These are phyloP conservation scores for Podaxis carcinomalis DNA, from an alignment of 768 basidiomycete genomes.

Conservation along the genomic window DNA sequence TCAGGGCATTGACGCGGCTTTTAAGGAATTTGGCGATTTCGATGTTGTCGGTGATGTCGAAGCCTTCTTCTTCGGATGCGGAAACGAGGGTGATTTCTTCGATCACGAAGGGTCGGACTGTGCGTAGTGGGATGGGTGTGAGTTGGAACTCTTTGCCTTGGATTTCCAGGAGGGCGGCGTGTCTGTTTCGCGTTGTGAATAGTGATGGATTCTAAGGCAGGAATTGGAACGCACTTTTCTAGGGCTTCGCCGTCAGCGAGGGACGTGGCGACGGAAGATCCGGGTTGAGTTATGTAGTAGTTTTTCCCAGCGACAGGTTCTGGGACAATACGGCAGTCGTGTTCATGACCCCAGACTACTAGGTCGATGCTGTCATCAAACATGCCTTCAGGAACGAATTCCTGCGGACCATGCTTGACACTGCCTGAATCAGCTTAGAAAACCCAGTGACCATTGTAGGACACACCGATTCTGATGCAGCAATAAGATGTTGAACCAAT, in stretches of 20 bases:
- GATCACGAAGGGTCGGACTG: conserved; percentile 91
- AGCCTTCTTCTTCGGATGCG: conserved; percentile 69
- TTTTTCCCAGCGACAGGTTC: conserved; percentile 88
- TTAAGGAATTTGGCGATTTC: conserved; percentile 81
- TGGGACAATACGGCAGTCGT: conserved; percentile 91
- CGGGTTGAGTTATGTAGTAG: conserved; percentile 93
- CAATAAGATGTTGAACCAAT: conserved; percentile 94
- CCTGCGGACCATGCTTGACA: conserved; percentile 92
- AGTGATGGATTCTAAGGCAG: background rate
- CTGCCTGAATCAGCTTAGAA: conserved; percentile 32
- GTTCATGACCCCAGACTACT: conserved; percentile 98
- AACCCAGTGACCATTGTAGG: background rate
- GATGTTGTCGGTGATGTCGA: conserved; percentile 78
- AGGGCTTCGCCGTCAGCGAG: conserved; percentile 90
- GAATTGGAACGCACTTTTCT: conserved; percentile 61
- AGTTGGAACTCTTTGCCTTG: conserved; percentile 86
- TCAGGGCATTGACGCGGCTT: conserved; percentile 72
- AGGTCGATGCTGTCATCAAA: conserved; percentile 94
- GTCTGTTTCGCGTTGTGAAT: conserved; percentile 41
- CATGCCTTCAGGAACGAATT: conserved; percentile 93
- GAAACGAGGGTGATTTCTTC: conserved; percentile 76
- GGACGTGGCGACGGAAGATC: conserved; percentile 92
- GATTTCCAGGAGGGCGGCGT: conserved; percentile 86
- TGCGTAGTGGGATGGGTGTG: conserved; percentile 81
- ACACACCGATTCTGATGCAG: conserved; percentile 94